Percentiles rank a stretch among this genome's conserved stretches.
These are phyloP conservation scores for Platanus orientalis DNA, from an alignment of 164 flowering plant genomes.

Conservation along the genomic window DNA sequence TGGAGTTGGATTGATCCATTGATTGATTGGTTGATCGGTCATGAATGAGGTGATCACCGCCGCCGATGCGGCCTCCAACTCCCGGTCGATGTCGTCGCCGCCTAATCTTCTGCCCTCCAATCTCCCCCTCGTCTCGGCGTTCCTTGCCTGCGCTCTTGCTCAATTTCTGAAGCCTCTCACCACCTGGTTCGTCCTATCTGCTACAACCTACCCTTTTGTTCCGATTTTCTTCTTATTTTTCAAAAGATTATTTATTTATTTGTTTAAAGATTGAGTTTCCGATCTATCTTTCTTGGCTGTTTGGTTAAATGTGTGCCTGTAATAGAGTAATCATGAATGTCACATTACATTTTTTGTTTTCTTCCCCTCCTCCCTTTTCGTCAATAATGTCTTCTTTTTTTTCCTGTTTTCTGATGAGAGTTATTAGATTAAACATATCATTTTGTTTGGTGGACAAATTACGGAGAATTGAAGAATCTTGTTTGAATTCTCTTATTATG, in stretches of 20 bases:
- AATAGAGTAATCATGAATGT: too few species aligned
- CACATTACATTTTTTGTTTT: too few species aligned
- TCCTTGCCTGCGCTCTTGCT: conserved; percentile 71
- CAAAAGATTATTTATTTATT: too few species aligned
- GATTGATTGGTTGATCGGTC: background rate
- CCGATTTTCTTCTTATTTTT: background rate
- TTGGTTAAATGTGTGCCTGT: too few species aligned
- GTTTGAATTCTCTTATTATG: too few species aligned
- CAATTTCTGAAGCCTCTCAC: conserved; percentile 87
- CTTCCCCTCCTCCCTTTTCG: too few species aligned
- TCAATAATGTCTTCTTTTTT: too few species aligned
- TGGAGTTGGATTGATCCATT: background rate
- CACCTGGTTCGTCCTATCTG: conserved; percentile 43
- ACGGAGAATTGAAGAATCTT: too few species aligned
- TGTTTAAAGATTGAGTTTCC: background rate
- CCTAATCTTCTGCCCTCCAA: conserved; percentile 33
- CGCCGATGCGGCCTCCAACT: conserved; percentile 40
- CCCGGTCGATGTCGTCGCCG: conserved; percentile 21
- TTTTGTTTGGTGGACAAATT: too few species aligned
- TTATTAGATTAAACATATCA: too few species aligned
- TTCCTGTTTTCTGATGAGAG: too few species aligned
- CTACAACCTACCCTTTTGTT: background rate
- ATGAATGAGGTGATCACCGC: conserved; percentile 56
- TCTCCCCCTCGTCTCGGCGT: conserved; percentile 73
- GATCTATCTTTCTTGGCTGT: background rate